A percentile compares a stretch with the other conserved stretches of the same genome.
Conservation (phyloP, 495 filamentous ascomycete genomes). For the Trichocladium antarcticum region DNA sequence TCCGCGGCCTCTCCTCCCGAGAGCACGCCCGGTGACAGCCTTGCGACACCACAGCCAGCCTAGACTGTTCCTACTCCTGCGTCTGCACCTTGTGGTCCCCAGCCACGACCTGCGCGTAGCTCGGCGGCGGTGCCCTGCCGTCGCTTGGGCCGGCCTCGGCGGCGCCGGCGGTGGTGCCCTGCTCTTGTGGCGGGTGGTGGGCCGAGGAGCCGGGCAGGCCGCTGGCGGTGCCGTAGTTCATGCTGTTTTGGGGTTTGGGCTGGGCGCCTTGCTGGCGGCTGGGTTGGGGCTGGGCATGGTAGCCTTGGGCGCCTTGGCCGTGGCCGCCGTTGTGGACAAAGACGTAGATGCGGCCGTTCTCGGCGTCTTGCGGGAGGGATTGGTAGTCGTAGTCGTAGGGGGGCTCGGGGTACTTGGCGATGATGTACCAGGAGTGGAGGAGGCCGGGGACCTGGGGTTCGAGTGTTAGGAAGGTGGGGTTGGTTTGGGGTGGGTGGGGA, state of each 20-base stretch:
- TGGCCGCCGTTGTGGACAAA: conserved; percentile 41
- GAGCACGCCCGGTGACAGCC: too few relatives aligned
- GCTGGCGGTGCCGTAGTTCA: conserved; percentile 33
- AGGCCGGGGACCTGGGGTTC: conserved; percentile 62
- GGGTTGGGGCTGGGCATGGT: conserved; percentile 13
- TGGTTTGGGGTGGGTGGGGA: neutral
- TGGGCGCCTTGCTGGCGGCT: conserved; percentile 12
- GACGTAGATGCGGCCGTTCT: conserved; percentile 52
- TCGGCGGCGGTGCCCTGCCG: conserved; percentile 47
- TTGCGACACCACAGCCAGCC: too few relatives aligned
- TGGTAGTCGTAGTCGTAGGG: conserved; percentile 49
- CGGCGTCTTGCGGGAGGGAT: conserved; percentile 43
- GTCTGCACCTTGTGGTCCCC: conserved; percentile 84
- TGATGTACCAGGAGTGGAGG: conserved; percentile 97
- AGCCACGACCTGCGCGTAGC: conserved; percentile 74
- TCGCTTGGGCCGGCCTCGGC: conserved; percentile 17
- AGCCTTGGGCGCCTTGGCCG: conserved; percentile 12
- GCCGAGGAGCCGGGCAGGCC: neutral
- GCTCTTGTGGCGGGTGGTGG: conserved; percentile 13
- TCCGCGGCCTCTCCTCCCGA: too few relatives aligned
- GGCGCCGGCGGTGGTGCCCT: conserved; percentile 34
- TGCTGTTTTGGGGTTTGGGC: conserved; percentile 22
- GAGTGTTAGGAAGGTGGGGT: conserved; percentile 1
- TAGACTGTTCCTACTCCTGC: too few relatives aligned
- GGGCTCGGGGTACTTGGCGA: conserved; percentile 73